A percentile compares a stretch with the other conserved stretches of the same genome.
phyloP scores from a whole-genome alignment of 139 green algal species.

The Chlamydomonas applanata region DNA sequence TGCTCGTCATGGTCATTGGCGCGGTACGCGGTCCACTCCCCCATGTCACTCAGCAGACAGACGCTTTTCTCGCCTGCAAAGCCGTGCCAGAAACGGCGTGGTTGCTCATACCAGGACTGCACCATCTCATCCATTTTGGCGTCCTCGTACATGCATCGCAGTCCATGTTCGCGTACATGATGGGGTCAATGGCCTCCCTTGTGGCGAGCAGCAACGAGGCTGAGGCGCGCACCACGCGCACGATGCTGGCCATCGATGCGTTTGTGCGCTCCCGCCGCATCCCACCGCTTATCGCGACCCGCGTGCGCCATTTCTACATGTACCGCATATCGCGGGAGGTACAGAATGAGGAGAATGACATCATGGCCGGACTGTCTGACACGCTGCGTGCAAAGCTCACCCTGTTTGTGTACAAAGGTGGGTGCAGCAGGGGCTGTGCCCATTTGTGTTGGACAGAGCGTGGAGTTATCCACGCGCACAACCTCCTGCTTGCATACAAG shows the following conservation, averaged over 20 bases:
- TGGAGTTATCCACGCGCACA: too few relatives aligned
- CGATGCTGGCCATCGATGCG: constrained; percentile 1
- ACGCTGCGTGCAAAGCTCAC: not conserved
- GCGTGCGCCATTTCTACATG: not conserved
- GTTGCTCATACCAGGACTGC: too few relatives aligned
- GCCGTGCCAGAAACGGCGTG: too few relatives aligned
- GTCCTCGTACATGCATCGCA: too few relatives aligned
- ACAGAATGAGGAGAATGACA: constrained; percentile 3
- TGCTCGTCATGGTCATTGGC: not conserved
- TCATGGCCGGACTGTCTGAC: not conserved
- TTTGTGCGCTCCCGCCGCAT: not conserved
- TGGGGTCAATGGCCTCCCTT: constrained; percentile 4
- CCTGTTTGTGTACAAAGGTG: constrained; percentile 8
- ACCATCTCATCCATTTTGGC: too few relatives aligned
- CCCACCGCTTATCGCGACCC: not conserved
- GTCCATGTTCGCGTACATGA: constrained; percentile 11
- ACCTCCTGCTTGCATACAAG: too few relatives aligned
- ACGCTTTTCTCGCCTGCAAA: too few relatives aligned
- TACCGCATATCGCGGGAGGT: constrained; percentile 2
- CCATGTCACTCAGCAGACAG: too few relatives aligned
- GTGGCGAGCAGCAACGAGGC: constrained; percentile 10
- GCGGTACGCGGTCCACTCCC: too few relatives aligned
- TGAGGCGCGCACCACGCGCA: constrained; percentile 1
- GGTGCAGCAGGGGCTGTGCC: too few relatives aligned
- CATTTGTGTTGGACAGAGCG: too few relatives aligned